Evolutionary conservation across 2,329 filamentous ascomycete species (phyloP), one percentile per base, ranked within the genome.

Genomic region (Fusarium sp.): DNA sequence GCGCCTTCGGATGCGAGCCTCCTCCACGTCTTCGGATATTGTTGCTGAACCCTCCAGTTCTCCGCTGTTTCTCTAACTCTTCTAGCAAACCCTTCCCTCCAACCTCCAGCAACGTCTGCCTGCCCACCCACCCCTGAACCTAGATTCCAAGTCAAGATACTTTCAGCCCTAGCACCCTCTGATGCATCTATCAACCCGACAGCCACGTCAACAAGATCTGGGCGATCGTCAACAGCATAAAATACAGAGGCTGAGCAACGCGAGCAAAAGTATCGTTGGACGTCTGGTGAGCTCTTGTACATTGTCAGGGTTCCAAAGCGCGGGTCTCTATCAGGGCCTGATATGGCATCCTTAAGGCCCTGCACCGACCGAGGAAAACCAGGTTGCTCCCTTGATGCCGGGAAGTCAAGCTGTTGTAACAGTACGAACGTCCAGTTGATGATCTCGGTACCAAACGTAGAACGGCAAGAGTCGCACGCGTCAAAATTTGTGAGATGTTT

Each of bases 251-350:
- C 84, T 0, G 84, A 85, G 74, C 86, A 88, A 2, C 66, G 76
- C 0, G 79, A 79, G 73, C 85, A 88, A 63, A 84, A 87, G 62
- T 85, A 87, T 2, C 85, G 76, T 59, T 84, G 79, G 1, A 85
- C 82, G 13, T 79, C 80, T 0, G 80, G 73, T 0, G 83, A 85
- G 50, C 84, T 86, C 9, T 72, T 68, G 66, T 84, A 85, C 30
- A 81, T 79, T 1, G 77, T 70, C 6, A 87, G 75, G 0, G 83
- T 86, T 0, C 84, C 85, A 11, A 83, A 62, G 7, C 78, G 76
- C 0, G 79, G 61, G 53, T 84, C 82, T 7, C 78, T 75, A 1
- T 62, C 23, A 4, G 50, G 8, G 0, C 55, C 54, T 4, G 78
- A 68, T 0, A 85, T 75, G 1, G 82, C 79, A 0, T 69, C 71